Conservation (phyloP, 1,284 basidiomycete genomes). For the Naganishia liquefaciens region DNA sequence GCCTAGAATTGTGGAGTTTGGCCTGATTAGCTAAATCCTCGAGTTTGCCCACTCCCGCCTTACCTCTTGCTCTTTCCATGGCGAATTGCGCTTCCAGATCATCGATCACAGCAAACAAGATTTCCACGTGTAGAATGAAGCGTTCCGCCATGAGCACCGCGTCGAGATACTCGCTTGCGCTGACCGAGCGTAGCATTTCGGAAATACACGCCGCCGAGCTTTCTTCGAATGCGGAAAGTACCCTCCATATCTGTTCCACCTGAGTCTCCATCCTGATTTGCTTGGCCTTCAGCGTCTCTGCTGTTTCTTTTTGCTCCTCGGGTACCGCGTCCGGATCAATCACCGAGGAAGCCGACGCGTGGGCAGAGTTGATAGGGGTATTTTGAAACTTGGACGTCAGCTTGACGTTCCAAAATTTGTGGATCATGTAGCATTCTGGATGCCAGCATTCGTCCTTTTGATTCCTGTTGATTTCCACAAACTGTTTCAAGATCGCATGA, state of each 20-base stretch:
- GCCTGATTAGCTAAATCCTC: slow-evolving; percentile 13
- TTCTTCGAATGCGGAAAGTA: slow-evolving; percentile 96
- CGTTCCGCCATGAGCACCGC: slow-evolving; percentile 97
- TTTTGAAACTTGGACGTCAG: slow-evolving; percentile 69
- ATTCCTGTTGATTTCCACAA: slow-evolving; percentile 98
- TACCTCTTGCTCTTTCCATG: slow-evolving; percentile 79
- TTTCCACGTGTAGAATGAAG: slow-evolving; percentile 98
- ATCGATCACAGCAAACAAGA: slow-evolving; percentile 95
- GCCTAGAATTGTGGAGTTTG: slow-evolving; percentile 58
- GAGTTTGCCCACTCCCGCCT: slow-evolving; percentile 35
- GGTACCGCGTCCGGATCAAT: slow-evolving; percentile 59
- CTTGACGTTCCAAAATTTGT: slow-evolving; percentile 99
- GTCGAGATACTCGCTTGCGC: slow-evolving; percentile 91
- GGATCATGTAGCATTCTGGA: slow-evolving; percentile 99
- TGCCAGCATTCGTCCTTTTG: slow-evolving; percentile 99
- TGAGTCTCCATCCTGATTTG: slow-evolving; percentile 95
- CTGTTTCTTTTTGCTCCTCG: slow-evolving; percentile 78
- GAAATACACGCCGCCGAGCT: slow-evolving; percentile 99
- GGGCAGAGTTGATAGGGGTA: slow-evolving; percentile 60
- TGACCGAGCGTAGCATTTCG: slow-evolving; percentile 97
- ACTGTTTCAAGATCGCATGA: slow-evolving; percentile 98
- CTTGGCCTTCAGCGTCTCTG: slow-evolving; percentile 81
- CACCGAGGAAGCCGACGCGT: slow-evolving; percentile 51
- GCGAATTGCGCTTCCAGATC: slow-evolving; percentile 89
- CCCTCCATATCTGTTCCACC: slow-evolving; percentile 99